A percentile compares a stretch with the other conserved stretches of the same genome.
Evolutionary conservation across 495 filamentous ascomycete species (phyloP).

Genomic region (Talaromyces liani): DNA sequence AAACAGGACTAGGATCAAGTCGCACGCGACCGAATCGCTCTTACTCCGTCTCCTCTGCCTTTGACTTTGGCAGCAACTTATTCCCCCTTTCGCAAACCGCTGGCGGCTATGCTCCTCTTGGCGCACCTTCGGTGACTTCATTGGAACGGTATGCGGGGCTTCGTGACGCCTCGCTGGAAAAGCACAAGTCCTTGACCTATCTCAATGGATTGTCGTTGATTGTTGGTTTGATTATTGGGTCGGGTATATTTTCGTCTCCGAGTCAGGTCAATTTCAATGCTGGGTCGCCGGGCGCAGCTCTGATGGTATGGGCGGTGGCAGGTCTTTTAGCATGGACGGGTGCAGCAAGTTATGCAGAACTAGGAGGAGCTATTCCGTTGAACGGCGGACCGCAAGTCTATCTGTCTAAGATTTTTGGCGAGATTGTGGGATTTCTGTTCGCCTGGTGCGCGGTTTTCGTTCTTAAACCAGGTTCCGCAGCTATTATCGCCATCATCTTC

Average conservation of each 20-base stretch:
- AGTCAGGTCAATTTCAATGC: slow-evolving; percentile 90
- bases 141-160: slow-evolving; percentile 39
- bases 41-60: slow-evolving; percentile 85
- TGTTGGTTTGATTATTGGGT: slow-evolving; percentile 92
- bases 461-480: slow-evolving; percentile 84
- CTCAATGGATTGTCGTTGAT: slow-evolving; percentile 87
- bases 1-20: slow-evolving; percentile 36
- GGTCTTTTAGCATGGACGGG: slow-evolving; percentile 94
- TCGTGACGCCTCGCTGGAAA: slow-evolving; percentile 64
- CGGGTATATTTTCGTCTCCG: slow-evolving; percentile 92
- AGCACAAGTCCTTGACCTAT: slow-evolving; percentile 91
- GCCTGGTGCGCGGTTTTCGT: slow-evolving; percentile 94
- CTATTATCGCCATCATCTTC: slow-evolving; percentile 96
- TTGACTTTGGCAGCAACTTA: slow-evolving; percentile 85
- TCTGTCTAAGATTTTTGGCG: slow-evolving; percentile 91
- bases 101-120: slow-evolving; percentile 73
- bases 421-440: slow-evolving; percentile 84
- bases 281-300: slow-evolving; percentile 82
- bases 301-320: slow-evolving; percentile 86
- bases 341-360: slow-evolving; percentile 89
- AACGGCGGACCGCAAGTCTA: slow-evolving; percentile 95
- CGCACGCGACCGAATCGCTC: slow-evolving; percentile 53
- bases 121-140: slow-evolving; percentile 51
- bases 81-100: slow-evolving; percentile 88
- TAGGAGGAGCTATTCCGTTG: slow-evolving; percentile 90